Percentiles rank a stretch among this genome's conserved stretches.
Evolutionary conservation across 805 yeast species (phyloP).

Genomic region (Wickerhamiella vanderwaltii): DNA sequence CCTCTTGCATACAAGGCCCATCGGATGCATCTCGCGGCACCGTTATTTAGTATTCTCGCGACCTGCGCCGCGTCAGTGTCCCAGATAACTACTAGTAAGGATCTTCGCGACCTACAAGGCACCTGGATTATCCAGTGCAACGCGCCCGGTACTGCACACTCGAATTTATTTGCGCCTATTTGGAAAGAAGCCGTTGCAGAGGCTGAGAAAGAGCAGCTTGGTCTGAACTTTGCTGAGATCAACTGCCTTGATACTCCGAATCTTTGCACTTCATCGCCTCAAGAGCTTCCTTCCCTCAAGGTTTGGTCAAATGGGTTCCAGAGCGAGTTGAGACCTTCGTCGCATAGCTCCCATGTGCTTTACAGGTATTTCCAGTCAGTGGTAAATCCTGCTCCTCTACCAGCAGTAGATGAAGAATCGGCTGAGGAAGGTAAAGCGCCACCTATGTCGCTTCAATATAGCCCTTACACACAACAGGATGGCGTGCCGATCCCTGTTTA

Average conservation of each 20-base stretch:
- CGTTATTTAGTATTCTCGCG: not conserved
- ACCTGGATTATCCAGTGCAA: not conserved
- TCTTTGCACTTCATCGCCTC: constrained; percentile 38
- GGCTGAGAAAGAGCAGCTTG: constrained; percentile 40
- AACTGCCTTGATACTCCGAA: constrained; percentile 82
- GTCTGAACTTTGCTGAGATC: constrained; percentile 39
- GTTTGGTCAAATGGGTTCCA: constrained; percentile 1
- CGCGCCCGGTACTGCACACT: too few species aligned
- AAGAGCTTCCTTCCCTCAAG: constrained; percentile 1
- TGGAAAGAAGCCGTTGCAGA: constrained; percentile 35
- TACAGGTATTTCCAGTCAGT: not conserved
- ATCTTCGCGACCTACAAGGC: not conserved
- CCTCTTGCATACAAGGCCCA: too few species aligned
- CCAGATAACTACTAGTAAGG: not conserved
- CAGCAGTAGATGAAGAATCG: not conserved
- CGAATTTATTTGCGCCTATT: constrained; percentile 29
- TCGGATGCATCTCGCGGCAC: too few species aligned
- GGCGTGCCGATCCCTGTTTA: constrained; percentile 7
- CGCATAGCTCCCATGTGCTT: not conserved
- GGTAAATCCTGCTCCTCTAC: not conserved
- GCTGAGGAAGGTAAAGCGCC: constrained; percentile 7
- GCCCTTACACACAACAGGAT: constrained; percentile 1
- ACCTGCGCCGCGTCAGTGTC: not conserved
- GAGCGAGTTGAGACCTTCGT: constrained; percentile 4
- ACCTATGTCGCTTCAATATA: not conserved